Conservation (phyloP, 106 monocot genomes). For the Dendrobium catenatum region DNA sequence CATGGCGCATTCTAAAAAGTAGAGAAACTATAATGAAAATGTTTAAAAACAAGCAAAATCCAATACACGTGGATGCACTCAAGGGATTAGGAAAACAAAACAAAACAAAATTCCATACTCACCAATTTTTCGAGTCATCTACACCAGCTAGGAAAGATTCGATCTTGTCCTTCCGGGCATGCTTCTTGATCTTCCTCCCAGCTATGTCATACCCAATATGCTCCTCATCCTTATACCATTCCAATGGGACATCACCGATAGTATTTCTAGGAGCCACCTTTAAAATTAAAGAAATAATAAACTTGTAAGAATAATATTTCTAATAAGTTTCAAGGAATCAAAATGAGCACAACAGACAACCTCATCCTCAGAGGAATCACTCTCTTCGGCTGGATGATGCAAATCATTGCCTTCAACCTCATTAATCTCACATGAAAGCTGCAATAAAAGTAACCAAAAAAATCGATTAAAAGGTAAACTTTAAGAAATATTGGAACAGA, state of each 20-base stretch:
- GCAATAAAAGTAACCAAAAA: background rate
- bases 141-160: constrained; percentile 72
- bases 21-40: background rate
- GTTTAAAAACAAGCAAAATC: background rate
- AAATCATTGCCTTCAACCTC: background rate
- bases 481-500: background rate
- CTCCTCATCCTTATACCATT: constrained; percentile 93
- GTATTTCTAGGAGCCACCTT: constrained; percentile 84
- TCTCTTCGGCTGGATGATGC: constrained; percentile 30
- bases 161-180: constrained; percentile 66
- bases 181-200: constrained; percentile 87
- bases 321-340: background rate
- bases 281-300: background rate
- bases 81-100: background rate
- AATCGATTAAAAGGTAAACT: background rate
- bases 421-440: background rate
- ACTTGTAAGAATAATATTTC: background rate
- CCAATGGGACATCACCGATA: constrained; percentile 75
- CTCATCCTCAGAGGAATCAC: constrained; percentile 98
- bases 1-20: background rate
- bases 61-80: background rate
- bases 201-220: constrained; percentile 87
- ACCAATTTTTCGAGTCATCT: constrained; percentile 90
- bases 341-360: constrained; percentile 18
- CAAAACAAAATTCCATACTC: background rate